phyloP scores from a whole-genome alignment of 176 grass and related monocot genomes.

The Oryza officinalis region DNA sequence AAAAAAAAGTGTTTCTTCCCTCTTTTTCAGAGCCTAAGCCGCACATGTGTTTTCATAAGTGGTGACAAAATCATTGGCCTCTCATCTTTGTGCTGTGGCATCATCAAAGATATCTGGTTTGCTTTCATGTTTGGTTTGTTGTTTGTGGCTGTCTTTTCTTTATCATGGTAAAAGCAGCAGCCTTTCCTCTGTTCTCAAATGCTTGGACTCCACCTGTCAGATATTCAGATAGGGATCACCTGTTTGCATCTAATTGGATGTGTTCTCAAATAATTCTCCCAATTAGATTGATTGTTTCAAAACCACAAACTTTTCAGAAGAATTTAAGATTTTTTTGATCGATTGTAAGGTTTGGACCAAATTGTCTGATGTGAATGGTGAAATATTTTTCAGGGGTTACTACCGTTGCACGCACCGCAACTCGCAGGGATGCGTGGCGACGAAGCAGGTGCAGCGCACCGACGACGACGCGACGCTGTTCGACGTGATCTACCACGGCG shows the following conservation, averaged over 20 bases:
- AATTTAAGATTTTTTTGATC: background rate
- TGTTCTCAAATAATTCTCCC: background rate
- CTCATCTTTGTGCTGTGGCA: background rate
- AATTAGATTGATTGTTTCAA: background rate
- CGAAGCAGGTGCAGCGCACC: conserved; percentile 74
- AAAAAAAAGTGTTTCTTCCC: too few relatives aligned
- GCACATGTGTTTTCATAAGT: conserved; percentile 20
- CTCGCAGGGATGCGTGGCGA: conserved; percentile 51
- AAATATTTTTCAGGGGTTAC: conserved; percentile 53
- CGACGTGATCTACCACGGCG: conserved; percentile 63
- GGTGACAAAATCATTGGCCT: conserved; percentile 11
- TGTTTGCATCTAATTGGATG: background rate
- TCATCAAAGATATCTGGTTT: background rate
- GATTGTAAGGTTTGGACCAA: background rate
- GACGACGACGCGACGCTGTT: conserved; percentile 62
- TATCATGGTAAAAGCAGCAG: background rate
- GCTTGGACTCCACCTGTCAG: conserved; percentile 20
- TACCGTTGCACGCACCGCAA: conserved; percentile 68
- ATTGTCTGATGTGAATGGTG: background rate
- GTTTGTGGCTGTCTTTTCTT: background rate
- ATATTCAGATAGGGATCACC: background rate
- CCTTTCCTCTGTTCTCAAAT: background rate
- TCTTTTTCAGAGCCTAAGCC: background rate
- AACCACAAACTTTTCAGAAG: background rate
- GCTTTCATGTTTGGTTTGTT: conserved; percentile 1